Percentiles rank a stretch among this genome's conserved stretches.
phyloP scores from a whole-genome alignment of 140 eudicot species.

The Senecio squalidus region DNA sequence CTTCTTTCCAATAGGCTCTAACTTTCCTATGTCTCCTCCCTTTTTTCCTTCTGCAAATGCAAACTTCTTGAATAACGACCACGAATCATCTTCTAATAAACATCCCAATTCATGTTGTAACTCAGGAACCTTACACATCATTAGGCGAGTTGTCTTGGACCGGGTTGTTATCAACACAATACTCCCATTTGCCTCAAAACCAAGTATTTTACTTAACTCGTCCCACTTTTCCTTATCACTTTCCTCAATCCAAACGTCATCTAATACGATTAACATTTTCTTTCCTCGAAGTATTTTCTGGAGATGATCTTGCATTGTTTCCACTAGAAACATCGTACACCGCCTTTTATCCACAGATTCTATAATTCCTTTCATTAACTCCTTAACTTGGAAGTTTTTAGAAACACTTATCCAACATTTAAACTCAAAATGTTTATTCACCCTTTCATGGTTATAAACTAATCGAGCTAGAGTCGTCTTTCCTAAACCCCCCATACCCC shows the following conservation, averaged over 20 bases:
- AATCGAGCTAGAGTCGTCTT: conserved; percentile 18
- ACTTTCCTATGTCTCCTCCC: neutral
- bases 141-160: neutral
- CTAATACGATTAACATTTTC: too few relatives aligned
- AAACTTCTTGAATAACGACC: conserved; percentile 14
- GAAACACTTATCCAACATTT: conserved; percentile 17
- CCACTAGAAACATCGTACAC: neutral
- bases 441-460: conserved; percentile 16
- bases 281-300: conserved; percentile 1
- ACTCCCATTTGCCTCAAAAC: conserved; percentile 13
- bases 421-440: conserved; percentile 5
- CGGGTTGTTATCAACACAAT: conserved; percentile 16
- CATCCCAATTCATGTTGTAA: conserved; percentile 10
- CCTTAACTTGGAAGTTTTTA: too few relatives aligned
- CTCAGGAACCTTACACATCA: neutral
- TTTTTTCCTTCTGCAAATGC: conserved; percentile 10
- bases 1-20: conserved; percentile 17
- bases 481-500: too few relatives aligned
- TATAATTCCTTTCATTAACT: neutral
- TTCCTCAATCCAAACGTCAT: too few relatives aligned
- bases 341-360: neutral
- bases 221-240: conserved; percentile 9
- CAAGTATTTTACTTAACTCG: neutral
- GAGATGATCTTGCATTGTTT: neutral
- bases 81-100: conserved; percentile 14